phyloP scores from a whole-genome alignment of 1,284 basidiomycete species.

The Butyriboletus appendiculatus region DNA sequence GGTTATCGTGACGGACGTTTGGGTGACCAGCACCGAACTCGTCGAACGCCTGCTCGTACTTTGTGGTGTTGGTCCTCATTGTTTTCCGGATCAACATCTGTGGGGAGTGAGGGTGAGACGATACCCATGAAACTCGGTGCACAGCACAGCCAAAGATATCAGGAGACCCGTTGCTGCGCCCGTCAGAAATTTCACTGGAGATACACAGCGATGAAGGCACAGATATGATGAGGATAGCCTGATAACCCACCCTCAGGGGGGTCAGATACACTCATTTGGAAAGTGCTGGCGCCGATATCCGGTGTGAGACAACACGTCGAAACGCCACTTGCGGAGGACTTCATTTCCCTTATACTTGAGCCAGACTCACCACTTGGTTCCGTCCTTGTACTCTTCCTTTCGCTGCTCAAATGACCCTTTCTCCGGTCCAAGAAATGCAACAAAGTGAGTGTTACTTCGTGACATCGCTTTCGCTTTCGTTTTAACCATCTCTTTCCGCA shows the following conservation, averaged over 20 bases:
- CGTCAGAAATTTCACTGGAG: no score
- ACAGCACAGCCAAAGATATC: conserved; percentile 2
- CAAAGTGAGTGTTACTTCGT: conserved; percentile 15
- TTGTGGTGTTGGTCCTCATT: neutral
- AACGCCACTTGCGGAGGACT: conserved; percentile 16
- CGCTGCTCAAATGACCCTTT: conserved; percentile 5
- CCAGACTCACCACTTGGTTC: conserved; percentile 14
- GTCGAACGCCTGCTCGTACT: no score
- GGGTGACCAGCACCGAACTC: neutral
- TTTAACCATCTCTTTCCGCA: conserved; percentile 2
- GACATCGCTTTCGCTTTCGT: neutral
- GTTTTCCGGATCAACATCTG: neutral
- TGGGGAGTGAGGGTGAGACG: neutral
- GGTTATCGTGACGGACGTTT: neutral
- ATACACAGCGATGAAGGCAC: neutral
- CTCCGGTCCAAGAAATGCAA: conserved; percentile 12
- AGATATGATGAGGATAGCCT: neutral
- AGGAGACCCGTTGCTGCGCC: conserved; percentile 1
- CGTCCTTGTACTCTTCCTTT: conserved; percentile 1
- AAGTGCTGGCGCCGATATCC: neutral
- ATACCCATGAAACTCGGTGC: neutral
- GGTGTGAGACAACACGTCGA: neutral
- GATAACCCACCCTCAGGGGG: conserved; percentile 9
- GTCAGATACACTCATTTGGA: conserved; percentile 3
- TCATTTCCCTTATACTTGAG: conserved; percentile 19